phyloP scores from a whole-genome alignment of 345 rosid genomes.

The Alliaria petiolata region DNA sequence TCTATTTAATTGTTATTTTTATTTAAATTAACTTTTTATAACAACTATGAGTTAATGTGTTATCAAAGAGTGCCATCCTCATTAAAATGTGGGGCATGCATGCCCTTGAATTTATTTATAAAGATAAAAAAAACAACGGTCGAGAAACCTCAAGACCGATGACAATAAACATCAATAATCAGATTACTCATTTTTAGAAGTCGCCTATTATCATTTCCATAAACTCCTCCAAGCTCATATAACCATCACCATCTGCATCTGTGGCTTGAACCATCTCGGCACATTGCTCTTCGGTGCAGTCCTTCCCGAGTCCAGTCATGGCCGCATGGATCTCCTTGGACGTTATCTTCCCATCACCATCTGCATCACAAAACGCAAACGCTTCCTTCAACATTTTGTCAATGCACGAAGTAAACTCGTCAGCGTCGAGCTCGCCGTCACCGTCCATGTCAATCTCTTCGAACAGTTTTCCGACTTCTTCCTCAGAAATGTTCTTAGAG shows the following conservation, averaged over 20 bases:
- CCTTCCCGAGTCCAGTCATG: not conserved
- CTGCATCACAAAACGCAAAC: not conserved
- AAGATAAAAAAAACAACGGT: not conserved
- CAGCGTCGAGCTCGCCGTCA: not conserved
- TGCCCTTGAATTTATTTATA: not conserved
- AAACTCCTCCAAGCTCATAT: conserved; percentile 11
- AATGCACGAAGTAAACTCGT: conserved; percentile 1
- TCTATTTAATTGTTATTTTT: too few species aligned
- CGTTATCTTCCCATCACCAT: conserved; percentile 11
- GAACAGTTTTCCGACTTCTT: not conserved
- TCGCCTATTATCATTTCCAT: not conserved
- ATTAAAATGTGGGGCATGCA: too few species aligned
- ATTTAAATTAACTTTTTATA: too few species aligned
- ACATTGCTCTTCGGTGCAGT: not conserved
- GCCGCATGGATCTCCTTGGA: not conserved
- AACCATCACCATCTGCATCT: conserved; percentile 11
- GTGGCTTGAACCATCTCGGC: not conserved
- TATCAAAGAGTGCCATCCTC: too few species aligned
- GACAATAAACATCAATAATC: not conserved
- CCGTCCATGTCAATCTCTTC: conserved; percentile 14
- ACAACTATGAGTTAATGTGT: too few species aligned
- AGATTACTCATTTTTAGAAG: not conserved
- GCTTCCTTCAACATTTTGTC: conserved; percentile 8
- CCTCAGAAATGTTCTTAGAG: not conserved
- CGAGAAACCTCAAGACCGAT: not conserved